Conservation (phyloP, 208 protist species). For the Cochliopodium minus region DNA sequence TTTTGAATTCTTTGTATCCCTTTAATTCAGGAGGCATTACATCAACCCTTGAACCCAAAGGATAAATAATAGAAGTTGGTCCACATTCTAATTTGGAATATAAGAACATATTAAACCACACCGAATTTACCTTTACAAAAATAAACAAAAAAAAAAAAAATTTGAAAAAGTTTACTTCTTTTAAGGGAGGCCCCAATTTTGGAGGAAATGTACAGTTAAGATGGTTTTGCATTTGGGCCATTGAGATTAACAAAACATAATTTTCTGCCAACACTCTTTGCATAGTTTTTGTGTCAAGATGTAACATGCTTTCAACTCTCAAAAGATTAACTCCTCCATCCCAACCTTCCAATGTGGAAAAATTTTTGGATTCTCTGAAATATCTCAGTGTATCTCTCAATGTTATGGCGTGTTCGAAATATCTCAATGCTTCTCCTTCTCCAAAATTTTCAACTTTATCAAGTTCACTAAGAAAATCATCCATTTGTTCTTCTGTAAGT, state of each 20-base stretch:
- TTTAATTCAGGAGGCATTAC: too few species aligned
- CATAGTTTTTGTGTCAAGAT: conserved; percentile 55
- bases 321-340: conserved; percentile 47
- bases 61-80: too few species aligned
- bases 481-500: conserved; percentile 49
- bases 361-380: conserved; percentile 23
- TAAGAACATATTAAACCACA: too few species aligned
- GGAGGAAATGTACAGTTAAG: too few species aligned
- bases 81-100: too few species aligned
- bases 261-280: conserved; percentile 56
- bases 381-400: conserved; percentile 44
- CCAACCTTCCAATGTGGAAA: conserved; percentile 30
- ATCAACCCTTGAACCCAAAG: too few species aligned
- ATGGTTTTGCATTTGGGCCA: conserved; percentile 17
- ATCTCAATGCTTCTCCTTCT: conserved; percentile 46
- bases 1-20: too few species aligned
- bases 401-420: conserved; percentile 52
- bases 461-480: conserved; percentile 45
- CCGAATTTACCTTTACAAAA: too few species aligned
- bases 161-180: too few species aligned
- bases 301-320: conserved; percentile 62
- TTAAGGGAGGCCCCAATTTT: too few species aligned
- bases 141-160: too few species aligned
- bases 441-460: conserved; percentile 33
- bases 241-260: conserved; percentile 31